A percentile compares a stretch with the other conserved stretches of the same genome.
These are phyloP conservation scores for Fusarium penzigii DNA, from an alignment of 2,329 filamentous ascomycete genomes.

Conservation along the genomic window DNA sequence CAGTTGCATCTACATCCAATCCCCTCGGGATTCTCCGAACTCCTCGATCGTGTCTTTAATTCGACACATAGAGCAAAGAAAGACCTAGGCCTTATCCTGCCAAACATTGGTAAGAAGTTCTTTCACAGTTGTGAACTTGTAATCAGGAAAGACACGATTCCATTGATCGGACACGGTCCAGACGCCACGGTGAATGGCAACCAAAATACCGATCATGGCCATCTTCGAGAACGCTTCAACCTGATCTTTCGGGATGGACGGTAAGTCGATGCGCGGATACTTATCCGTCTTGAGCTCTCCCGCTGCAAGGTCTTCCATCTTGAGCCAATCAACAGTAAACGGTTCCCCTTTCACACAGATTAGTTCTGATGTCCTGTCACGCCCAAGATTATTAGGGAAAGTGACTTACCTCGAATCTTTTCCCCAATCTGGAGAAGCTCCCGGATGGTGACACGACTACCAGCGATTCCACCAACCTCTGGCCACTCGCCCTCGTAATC, in stretches of 20 bases:
- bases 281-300: conserved; percentile 26
- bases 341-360: conserved; percentile 8
- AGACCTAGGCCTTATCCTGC: neutral
- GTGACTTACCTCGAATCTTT: conserved; percentile 41
- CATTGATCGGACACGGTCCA: conserved; percentile 45
- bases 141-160: conserved; percentile 47
- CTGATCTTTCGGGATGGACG: conserved; percentile 22
- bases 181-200: conserved; percentile 34
- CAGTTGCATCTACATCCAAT: too few relatives aligned
- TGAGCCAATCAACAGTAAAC: conserved; percentile 14
- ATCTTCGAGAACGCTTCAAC: conserved; percentile 23
- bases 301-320: conserved; percentile 17
- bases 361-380: neutral
- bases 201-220: conserved; percentile 37
- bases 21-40: too few relatives aligned
- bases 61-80: too few relatives aligned
- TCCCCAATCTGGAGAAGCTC: conserved; percentile 41
- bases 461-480: conserved; percentile 40
- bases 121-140: conserved; percentile 42
- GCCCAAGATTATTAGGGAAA: conserved; percentile 11
- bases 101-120: conserved; percentile 40
- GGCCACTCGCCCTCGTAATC: conserved; percentile 47
- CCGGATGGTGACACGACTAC: conserved; percentile 34
- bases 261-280: conserved; percentile 10
- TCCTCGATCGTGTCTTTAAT: too few relatives aligned